A percentile compares a stretch with the other conserved stretches of the same genome.
These are phyloP conservation scores for Aquilaria yunnanensis DNA, from an alignment of 345 rosid genomes.

Conservation along the genomic window DNA sequence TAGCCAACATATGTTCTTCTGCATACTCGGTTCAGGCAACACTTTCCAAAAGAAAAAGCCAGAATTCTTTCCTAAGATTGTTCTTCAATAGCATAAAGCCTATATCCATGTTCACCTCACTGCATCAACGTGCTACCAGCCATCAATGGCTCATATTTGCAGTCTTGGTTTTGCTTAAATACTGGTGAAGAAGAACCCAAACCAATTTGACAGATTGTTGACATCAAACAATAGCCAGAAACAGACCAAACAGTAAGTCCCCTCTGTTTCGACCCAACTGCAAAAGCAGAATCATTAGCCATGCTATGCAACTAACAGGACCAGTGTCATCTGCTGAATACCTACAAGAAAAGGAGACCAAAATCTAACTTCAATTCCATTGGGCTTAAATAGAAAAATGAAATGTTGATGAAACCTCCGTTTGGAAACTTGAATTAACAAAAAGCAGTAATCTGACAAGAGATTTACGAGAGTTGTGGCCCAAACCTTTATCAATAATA, in stretches of 20 bases:
- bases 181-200: conserved; percentile 81
- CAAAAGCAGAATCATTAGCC: conserved; percentile 99
- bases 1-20: conserved; percentile 91
- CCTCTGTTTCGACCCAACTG: conserved; percentile 97
- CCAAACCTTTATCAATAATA: background rate
- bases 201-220: conserved; percentile 92
- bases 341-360: conserved; percentile 36
- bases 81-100: conserved; percentile 87
- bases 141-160: conserved; percentile 81
- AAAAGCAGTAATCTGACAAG: background rate
- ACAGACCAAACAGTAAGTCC: conserved; percentile 98
- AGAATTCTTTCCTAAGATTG: conserved; percentile 76
- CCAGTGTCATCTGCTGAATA: conserved; percentile 93
- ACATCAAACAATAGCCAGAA: conserved; percentile 97
- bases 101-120: conserved; percentile 97
- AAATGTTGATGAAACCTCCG: background rate
- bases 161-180: conserved; percentile 65
- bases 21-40: conserved; percentile 90
- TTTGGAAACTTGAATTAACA: background rate
- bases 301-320: conserved; percentile 81
- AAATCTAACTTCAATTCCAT: conserved; percentile 4
- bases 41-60: conserved; percentile 92
- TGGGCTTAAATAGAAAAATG: no score
- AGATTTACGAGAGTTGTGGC: background rate
- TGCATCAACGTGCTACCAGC: conserved; percentile 81